Evolutionary conservation across 2,329 filamentous ascomycete species (phyloP).

Genomic region (Beauveria brongniartii): DNA sequence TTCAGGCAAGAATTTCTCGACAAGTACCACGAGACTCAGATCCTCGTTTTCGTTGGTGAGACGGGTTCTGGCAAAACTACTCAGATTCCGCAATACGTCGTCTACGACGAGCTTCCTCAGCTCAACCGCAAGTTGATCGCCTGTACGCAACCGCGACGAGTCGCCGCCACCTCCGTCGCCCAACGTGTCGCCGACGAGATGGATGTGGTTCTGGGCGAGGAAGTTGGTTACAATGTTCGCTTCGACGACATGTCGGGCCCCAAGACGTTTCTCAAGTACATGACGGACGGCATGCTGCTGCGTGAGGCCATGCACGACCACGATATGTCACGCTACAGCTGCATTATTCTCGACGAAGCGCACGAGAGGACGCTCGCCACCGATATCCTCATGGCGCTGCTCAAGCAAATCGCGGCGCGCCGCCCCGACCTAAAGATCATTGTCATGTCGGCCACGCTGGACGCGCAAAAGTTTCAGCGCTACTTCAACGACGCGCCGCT

Average conservation of each 20-base stretch:
- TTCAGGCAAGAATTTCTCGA: conserved; percentile 80
- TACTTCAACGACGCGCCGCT: conserved; percentile 95
- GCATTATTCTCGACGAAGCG: conserved; percentile 96
- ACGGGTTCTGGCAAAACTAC: conserved; percentile 99
- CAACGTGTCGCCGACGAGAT: conserved; percentile 97
- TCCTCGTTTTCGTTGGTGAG: conserved; percentile 97
- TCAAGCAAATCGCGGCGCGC: conserved; percentile 80
- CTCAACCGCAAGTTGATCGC: conserved; percentile 81
- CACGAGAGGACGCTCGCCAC: conserved; percentile 97
- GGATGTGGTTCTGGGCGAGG: conserved; percentile 84
- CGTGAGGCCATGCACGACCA: conserved; percentile 96
- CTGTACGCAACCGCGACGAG: conserved; percentile 94
- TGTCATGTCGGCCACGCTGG: conserved; percentile 96
- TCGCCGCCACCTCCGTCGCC: conserved; percentile 96
- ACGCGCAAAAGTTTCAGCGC: conserved; percentile 94
- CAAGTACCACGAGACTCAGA: conserved; percentile 88
- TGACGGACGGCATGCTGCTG: conserved; percentile 98
- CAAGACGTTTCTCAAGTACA: conserved; percentile 94
- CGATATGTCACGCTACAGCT: conserved; percentile 84
- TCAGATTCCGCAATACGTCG: conserved; percentile 96
- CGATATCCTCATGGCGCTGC: conserved; percentile 91
- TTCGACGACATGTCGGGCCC: conserved; percentile 91
- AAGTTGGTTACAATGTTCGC: conserved; percentile 97
- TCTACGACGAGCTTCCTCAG: conserved; percentile 93
- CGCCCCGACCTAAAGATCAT: conserved; percentile 93